Evolutionary conservation across 2,329 filamentous ascomycete genomes (phyloP), one percentile per base, ranked within the genome.

Genomic region (Alternaria brassicicola): DNA sequence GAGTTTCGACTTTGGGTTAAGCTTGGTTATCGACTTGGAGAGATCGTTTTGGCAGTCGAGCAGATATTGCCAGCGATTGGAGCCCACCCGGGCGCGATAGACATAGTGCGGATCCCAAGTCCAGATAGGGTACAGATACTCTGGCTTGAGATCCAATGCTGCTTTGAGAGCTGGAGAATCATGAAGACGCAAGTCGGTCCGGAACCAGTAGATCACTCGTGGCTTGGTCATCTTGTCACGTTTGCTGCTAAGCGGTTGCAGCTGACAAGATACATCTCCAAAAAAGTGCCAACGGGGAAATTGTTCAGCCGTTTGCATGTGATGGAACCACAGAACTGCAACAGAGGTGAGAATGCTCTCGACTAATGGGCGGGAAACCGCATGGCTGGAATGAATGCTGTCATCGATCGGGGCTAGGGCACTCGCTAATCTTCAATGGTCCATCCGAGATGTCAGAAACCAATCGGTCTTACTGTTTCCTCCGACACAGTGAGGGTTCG

Each of bases 31-130:
- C 41, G 86, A 87, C 6, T 78, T 73, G 1, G 89, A 92, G 5
- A 93, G 81, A 69, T 91, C 88, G 64, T 83, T 84, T 69, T 92
- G 89, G 68, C 89, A 92, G 72, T 93, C 90, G 23, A 92, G 82
- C 19, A 87, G 87, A 59, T 55, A 93, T 67, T 91, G 87, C 88
- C 89, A 93, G 65, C 90, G 81, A 68, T 93, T 93, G 8, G 86
- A 79, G 0, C 89, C 89, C 4, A 88, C 89, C 56, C 89, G 84
- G 1, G 88, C 86, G 30, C 84, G 84, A 72, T 92, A 92, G 25
- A 93, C 89, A 71, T 93, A 93, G 73, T 93, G 89, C 55, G 89
- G 89, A 72, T 92, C 90, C 89, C 89, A 93, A 1, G 88, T 91
- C 83, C 90, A 93, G 43, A 93, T 84, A 1, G 89, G 90, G 80